Evolutionary conservation across 441 rosid genomes (phyloP), one percentile per base, ranked within the genome.

Genomic region (Croton laevigatus): DNA sequence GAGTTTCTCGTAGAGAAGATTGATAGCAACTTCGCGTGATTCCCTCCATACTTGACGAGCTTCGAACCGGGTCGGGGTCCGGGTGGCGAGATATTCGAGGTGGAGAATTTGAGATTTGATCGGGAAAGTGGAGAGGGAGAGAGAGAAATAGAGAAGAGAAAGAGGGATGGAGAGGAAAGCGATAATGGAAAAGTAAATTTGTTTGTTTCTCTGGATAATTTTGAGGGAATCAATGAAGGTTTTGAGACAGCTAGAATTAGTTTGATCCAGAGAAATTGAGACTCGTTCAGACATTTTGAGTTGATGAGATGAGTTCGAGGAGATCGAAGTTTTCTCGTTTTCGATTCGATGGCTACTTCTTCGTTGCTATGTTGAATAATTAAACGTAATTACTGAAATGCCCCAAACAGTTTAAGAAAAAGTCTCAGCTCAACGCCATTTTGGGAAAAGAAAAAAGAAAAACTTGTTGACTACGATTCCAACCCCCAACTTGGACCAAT

Each of bases 11-110:
- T 73, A 88, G 80, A 93, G 76, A 75, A 89, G 86, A 1, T 83
- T 70, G 71, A 89, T 57, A 34, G 92, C 89, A 6, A 71, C 73
- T 58, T 75, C 81, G 60, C 94, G 90, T 37, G 97, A 87, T 73
- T 93, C 94, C 72, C 76, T 68, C 85, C 81, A 78, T 46, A 87
- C 85, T 57, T 89, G 91, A 23, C 83, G 84, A 61, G 91, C 81
- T 79, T 93, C 96, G 71, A 86, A 77, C 69, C 81, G 85, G 44
- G 95, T 91, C 67, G 79, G 73, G 57, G 91, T 75, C 8, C 79
- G 65, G 20, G 68, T 60, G 54, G 87, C 92, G 27, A 91, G 72
- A 67, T 81, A 84, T 66, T 93, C 90, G 52, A 93, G 81, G 77
- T 76, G 81, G 65, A 75, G 80, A 80, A 89, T 80, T 68, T 84